Conservation (phyloP, 331 rosid genomes). For the Quercus lobata region DNA sequence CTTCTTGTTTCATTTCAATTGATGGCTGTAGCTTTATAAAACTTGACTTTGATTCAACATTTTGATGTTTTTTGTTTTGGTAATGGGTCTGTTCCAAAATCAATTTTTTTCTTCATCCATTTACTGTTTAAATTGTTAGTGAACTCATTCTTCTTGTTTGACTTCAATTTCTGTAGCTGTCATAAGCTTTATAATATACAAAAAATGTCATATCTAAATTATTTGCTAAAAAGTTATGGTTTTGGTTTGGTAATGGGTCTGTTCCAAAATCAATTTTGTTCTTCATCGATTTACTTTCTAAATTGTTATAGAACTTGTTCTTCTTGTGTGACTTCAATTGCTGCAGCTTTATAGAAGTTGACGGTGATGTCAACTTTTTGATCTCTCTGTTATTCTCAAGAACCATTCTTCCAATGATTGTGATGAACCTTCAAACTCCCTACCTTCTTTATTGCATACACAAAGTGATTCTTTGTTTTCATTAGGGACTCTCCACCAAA, state of each 20-base stretch:
- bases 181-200: too few relatives aligned
- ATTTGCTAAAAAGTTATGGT: too few relatives aligned
- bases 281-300: neutral
- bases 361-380: constrained; percentile 86
- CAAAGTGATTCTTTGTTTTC: constrained; percentile 82
- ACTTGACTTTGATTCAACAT: constrained; percentile 87
- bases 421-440: constrained; percentile 61
- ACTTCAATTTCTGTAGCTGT: too few relatives aligned
- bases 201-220: too few relatives aligned
- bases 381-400: constrained; percentile 82
- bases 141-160: too few relatives aligned
- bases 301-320: constrained; percentile 13
- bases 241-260: neutral
- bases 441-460: constrained; percentile 62
- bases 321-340: constrained; percentile 12
- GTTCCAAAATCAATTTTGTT: neutral
- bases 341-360: constrained; percentile 90
- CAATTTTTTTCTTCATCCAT: too few relatives aligned
- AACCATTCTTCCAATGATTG: constrained; percentile 47
- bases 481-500: constrained; percentile 82
- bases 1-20: constrained; percentile 7
- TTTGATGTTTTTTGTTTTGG: constrained; percentile 70
- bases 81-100: too few relatives aligned
- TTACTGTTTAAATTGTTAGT: too few relatives aligned
- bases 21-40: constrained; percentile 69